Base-by-base conservation (phyloP, 768 basidiomycete species). In the Leccinellum albellum region DNA sequence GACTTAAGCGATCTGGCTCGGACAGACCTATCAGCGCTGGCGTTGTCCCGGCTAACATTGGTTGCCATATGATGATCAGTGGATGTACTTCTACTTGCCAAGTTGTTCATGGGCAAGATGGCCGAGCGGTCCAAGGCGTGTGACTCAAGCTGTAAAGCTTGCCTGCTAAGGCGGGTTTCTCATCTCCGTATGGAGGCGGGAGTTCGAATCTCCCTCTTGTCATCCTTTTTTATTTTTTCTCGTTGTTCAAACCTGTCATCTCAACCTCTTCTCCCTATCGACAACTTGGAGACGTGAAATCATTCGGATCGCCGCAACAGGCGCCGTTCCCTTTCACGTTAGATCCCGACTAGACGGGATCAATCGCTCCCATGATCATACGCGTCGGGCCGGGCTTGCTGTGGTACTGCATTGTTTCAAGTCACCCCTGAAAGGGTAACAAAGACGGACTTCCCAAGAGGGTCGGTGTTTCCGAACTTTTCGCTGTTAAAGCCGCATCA, bases 111-210 rank as follows among this genome's bases (percentile, higher is more conserved):
- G 78, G n/a, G 78, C 78, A 79, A 79, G 78, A 80, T 81, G 79
- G 80, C 79, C 80, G 79, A 81, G 79, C 77, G 79, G 79, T 81
- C 79, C 70, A 81, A 79, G 80, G 79, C 80, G 79, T 81, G 79
- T 81, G 80, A 81, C 80, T 81, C 79, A 80, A 81, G 79, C 77
- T 71, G 51, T 21, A 28, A 61, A 56, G 65, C 66, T 66, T 66
- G 58, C 65, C 66, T 66, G 66, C 65, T 49, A 6, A 56, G 24
- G 65, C 66, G 57, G 65, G 65, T 66, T 66, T 66, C 65, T 68
- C 66, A 66, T 66, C 65, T 68, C 65, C 64, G 65, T 24, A 70
- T 66, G 68, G 68, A 53, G 67, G 68, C 67, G 68, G 67, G 67
- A 70, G 67, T 68, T 68, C 67, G 68, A 70, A 68, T 70, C 67